phyloP scores from a whole-genome alignment of 2,329 filamentous ascomycete species.

The Catunica adiposa region DNA sequence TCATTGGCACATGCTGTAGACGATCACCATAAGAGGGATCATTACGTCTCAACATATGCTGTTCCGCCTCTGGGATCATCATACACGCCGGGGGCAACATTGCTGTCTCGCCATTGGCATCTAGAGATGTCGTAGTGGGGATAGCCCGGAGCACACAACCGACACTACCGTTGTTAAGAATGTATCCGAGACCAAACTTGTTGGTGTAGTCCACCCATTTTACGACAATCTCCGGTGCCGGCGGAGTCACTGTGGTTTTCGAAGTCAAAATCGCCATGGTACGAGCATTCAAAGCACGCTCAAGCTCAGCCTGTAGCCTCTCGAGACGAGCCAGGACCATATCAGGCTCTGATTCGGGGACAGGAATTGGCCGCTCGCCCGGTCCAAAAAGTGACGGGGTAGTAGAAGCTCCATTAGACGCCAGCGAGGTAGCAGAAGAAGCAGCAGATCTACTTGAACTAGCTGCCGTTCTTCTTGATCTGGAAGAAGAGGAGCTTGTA shows the following conservation, averaged over 20 bases:
- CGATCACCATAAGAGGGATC: slow-evolving; percentile 39
- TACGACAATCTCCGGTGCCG: slow-evolving; percentile 47
- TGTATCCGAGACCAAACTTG: slow-evolving; percentile 72
- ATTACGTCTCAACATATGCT: slow-evolving; percentile 46
- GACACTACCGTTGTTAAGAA: slow-evolving; percentile 65
- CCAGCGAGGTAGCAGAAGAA: slow-evolving; percentile 2
- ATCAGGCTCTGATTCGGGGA: slow-evolving; percentile 41
- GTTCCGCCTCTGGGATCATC: slow-evolving; percentile 53
- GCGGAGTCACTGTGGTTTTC: slow-evolving; percentile 34
- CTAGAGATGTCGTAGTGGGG: slow-evolving; percentile 24
- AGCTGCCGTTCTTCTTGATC: slow-evolving; percentile 3
- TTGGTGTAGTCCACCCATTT: slow-evolving; percentile 86
- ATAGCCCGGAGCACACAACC: slow-evolving; percentile 50
- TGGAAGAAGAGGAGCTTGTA: slow-evolving; percentile 5
- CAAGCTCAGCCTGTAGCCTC: slow-evolving; percentile 42
- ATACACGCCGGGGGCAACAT: slow-evolving; percentile 53
- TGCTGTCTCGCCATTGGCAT: slow-evolving; percentile 27
- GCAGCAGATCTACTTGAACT: slow-evolving; percentile 6
- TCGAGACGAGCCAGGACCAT: slow-evolving; percentile 38
- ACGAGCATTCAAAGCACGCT: slow-evolving; percentile 45
- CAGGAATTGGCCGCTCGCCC: slow-evolving; percentile 31
- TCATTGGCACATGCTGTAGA: slow-evolving; percentile 47
- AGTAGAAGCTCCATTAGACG: slow-evolving; percentile 16
- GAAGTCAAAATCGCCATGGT: slow-evolving; percentile 43
- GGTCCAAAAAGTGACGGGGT: slow-evolving; percentile 39